phyloP scores from a whole-genome alignment of 768 basidiomycete genomes.

The Kwoniella sp. region DNA sequence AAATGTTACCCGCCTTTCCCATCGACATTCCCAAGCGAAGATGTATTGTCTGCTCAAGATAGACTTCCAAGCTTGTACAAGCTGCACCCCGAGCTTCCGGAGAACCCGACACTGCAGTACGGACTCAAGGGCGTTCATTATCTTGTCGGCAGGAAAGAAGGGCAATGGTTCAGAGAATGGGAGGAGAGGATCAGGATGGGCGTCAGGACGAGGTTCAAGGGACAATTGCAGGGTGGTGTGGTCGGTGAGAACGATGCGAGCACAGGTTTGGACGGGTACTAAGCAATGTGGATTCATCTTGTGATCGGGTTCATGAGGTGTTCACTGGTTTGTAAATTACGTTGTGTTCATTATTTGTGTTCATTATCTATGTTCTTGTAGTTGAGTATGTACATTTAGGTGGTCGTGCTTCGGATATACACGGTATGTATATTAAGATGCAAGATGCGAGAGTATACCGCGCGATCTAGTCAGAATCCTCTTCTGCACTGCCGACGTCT shows the following conservation, averaged over 20 bases:
- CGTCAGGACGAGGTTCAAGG: conserved; percentile 57
- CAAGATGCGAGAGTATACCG: not conserved
- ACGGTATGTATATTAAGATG: conserved; percentile 4
- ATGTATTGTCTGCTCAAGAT: conserved; percentile 25
- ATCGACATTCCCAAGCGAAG: conserved; percentile 34
- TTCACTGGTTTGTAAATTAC: too few species aligned
- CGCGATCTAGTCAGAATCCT: too few species aligned
- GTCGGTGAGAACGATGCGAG: conserved; percentile 5
- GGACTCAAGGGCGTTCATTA: conserved; percentile 55
- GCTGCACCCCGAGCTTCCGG: conserved; percentile 36
- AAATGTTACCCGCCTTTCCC: conserved; percentile 45
- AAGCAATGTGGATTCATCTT: not conserved
- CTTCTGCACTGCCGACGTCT: too few species aligned
- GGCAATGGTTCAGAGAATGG: conserved; percentile 78
- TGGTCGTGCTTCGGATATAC: conserved; percentile 1
- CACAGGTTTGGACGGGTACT: conserved; percentile 34
- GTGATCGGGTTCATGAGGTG: too few species aligned
- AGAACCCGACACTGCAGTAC: conserved; percentile 25
- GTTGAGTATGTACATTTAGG: not conserved
- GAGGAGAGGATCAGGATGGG: conserved; percentile 68
- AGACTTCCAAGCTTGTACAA: conserved; percentile 32
- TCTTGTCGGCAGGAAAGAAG: conserved; percentile 67
- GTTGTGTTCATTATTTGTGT: not conserved
- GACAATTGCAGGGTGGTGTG: conserved; percentile 33
- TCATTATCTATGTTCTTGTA: not conserved